Evolutionary conservation across 176 grass and related monocot genomes (phyloP).

Genomic region (Saccharum spontaneum): DNA sequence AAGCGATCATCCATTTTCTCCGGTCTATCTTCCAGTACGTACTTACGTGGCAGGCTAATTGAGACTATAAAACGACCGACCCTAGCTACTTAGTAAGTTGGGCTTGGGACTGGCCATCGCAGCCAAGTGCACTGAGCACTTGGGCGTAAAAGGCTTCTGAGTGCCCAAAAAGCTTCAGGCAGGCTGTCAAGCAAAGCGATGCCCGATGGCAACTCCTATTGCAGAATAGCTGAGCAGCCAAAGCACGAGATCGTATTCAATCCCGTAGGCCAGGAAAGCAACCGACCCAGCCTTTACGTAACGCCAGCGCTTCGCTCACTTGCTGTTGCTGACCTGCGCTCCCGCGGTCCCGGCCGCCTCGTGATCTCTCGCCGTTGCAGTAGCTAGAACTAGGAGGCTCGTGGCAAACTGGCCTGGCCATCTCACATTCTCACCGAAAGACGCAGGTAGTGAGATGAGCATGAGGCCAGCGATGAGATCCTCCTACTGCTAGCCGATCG

Average conservation of each 20-base stretch:
- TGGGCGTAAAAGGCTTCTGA: not conserved
- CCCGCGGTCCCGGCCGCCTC: not conserved
- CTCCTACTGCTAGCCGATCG: too few species aligned
- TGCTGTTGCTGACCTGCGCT: not conserved
- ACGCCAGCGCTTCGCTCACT: conserved; percentile 14
- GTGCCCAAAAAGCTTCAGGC: not conserved
- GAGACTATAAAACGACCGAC: not conserved
- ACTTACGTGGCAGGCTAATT: not conserved
- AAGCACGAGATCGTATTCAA: not conserved
- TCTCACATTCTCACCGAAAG: conserved; percentile 23
- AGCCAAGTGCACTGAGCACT: not conserved
- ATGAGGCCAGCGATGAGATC: too few species aligned
- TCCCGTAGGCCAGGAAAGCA: not conserved
- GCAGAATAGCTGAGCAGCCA: not conserved
- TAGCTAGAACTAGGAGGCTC: not conserved
- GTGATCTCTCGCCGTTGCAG: too few species aligned
- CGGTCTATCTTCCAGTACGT: too few species aligned
- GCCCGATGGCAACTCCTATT: not conserved
- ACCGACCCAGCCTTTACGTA: not conserved
- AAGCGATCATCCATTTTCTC: too few species aligned
- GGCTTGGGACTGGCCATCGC: not conserved
- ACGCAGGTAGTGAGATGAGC: not conserved
- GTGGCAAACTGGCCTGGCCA: not conserved
- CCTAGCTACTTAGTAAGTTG: too few species aligned
- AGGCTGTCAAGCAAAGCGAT: not conserved